Evolutionary conservation across 179 eudicot species (phyloP), one percentile per base, ranked within the genome.

Genomic region (Silene coronaria): DNA sequence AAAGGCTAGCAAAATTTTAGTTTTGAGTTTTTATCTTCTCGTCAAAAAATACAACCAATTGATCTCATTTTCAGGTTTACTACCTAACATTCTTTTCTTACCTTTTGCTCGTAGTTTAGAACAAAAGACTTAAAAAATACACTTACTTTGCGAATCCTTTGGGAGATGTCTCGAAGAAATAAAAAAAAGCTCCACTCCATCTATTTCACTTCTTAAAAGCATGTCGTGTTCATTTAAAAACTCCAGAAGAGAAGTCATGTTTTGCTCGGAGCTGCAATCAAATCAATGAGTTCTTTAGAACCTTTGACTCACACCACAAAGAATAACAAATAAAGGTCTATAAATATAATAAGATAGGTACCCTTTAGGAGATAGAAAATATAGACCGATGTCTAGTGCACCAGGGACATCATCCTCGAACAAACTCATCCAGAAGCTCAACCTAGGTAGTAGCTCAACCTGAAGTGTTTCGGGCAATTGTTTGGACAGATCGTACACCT

Each of bases 371-470:
- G 75, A 66, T 17, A 76, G 60, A 70, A 82, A 80, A 51, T 82
- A 82, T 17, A 82, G 78, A 1, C 85, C 83, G 8, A 82, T 80
- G 78, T 82, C 80, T 21, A 79, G 76, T 23, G 26, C 80, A 73
- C 69, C 3, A 42, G 83, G 83, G 59, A 11, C 71, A 46, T 69
- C 76, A 7, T 63, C 78, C 45, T 77, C 48, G 46, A 82, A 82
- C 14, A 82, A 24, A 32, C 62, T 77, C 6, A n/a, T 13, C 82
- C 83, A 76, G n/a, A n/a, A 21, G 17, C 70, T 45, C 57, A n/a
- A 30, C 55, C 78, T 82, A 62, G 82, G 82, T 19, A 80, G 70
- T 27, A 69, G 62, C 68, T 82, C 73, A 64, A 79, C 77, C 45
- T 74, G n/a, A 7, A 82, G 76, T 4, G 59, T n/a, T 58, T 45